Percentiles rank a stretch among this genome's conserved stretches.
These are phyloP conservation scores for Dissophora globulifera DNA, from an alignment of 192 early-diverging fungal species.

Conservation along the genomic window DNA sequence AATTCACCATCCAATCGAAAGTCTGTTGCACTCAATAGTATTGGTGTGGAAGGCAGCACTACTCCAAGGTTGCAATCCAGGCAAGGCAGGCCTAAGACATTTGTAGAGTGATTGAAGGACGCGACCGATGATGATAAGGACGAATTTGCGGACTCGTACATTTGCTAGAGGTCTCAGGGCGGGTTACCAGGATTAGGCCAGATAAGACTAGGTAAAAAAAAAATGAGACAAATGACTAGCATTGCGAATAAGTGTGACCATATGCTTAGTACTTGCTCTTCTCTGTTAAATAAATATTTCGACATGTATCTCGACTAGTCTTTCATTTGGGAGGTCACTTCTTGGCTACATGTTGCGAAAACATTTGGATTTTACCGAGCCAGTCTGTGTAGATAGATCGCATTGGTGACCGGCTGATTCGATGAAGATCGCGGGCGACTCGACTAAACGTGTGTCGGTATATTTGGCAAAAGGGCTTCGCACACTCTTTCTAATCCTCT, in stretches of 20 bases:
- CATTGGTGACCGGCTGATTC: too few relatives aligned
- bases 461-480: too few relatives aligned
- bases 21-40: constrained; percentile 12
- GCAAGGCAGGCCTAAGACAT: constrained; percentile 10
- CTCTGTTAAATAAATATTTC: constrained; percentile 1
- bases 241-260: constrained; percentile 4
- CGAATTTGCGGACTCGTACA: constrained; percentile 18
- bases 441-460: too few relatives aligned
- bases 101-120: too few relatives aligned
- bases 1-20: constrained; percentile 23
- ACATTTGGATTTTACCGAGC: too few relatives aligned
- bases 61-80: constrained; percentile 12
- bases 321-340: too few relatives aligned
- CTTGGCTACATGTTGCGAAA: too few relatives aligned
- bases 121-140: too few relatives aligned
- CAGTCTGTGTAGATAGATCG: too few relatives aligned
- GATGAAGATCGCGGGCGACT: too few relatives aligned
- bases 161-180: constrained; percentile 17
- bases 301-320: too few relatives aligned
- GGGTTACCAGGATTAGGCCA: background rate
- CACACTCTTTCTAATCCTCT: too few relatives aligned
- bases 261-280: constrained; percentile 2
- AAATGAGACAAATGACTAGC: background rate
- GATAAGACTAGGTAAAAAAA: constrained; percentile 11
- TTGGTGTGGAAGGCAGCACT: constrained; percentile 1